Evolutionary conservation across 1,139 yeast genomes (phyloP).

Genomic region (Kodamaea suecica): DNA sequence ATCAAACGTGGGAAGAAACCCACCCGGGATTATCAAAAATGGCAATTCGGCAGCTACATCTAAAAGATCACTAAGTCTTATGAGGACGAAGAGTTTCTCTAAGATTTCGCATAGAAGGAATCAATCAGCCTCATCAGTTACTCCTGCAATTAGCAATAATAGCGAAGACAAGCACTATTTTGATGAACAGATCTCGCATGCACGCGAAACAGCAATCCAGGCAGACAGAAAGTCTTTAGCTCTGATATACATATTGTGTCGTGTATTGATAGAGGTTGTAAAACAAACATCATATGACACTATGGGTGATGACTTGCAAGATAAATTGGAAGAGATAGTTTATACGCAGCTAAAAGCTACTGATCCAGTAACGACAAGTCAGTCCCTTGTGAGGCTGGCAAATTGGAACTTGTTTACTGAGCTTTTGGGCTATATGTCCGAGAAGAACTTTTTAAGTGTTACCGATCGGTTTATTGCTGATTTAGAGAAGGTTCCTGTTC

Average conservation of each 20-base stretch:
- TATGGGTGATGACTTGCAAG: slow-evolving; percentile 77
- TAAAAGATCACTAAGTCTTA: slow-evolving; percentile 40
- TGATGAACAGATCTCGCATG: slow-evolving; percentile 50
- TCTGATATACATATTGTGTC: slow-evolving; percentile 84
- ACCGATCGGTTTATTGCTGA: slow-evolving; percentile 94
- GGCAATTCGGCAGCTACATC: slow-evolving; percentile 19
- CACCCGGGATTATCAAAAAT: slow-evolving; percentile 20
- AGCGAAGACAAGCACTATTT: slow-evolving; percentile 23
- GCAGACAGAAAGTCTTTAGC: slow-evolving; percentile 87
- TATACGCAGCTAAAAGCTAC: slow-evolving; percentile 86
- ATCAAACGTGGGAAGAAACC: slow-evolving; percentile 9
- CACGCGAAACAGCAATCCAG: slow-evolving; percentile 69
- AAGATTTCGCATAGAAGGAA: slow-evolving; percentile 38
- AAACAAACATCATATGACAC: slow-evolving; percentile 75
- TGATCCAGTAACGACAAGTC: slow-evolving; percentile 68
- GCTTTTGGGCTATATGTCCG: slow-evolving; percentile 86
- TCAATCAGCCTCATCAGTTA: slow-evolving; percentile 25
- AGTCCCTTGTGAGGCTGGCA: slow-evolving; percentile 74
- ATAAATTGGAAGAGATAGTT: slow-evolving; percentile 86
- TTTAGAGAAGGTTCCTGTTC: slow-evolving; percentile 68
- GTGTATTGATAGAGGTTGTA: slow-evolving; percentile 90
- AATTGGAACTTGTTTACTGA: slow-evolving; percentile 95
- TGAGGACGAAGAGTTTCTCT: slow-evolving; percentile 42
- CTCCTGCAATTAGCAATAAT: slow-evolving; percentile 7
- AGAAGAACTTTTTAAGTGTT: slow-evolving; percentile 75